Evolutionary conservation across 2,329 filamentous ascomycete species (phyloP), one percentile per base, ranked within the genome.

Genomic region (Trichoderma atroviride): DNA sequence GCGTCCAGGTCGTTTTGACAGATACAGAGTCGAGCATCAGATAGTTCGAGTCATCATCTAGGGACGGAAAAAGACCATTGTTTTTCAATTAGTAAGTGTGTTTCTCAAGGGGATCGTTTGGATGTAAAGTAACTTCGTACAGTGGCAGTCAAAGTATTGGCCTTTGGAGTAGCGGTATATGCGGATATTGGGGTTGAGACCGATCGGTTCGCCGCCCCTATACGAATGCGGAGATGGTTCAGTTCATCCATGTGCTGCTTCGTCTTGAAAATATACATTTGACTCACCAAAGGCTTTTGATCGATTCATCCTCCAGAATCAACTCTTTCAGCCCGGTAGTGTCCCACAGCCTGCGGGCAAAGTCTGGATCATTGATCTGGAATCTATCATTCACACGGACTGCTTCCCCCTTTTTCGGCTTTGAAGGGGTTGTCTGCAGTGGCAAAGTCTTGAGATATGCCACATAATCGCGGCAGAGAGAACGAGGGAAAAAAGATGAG

Each of bases 111-210:
- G 27, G n/a, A 40, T 19, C 4, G n/a, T 2, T 29, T n/a, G 13
- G 58, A 31, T 24, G 19, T 3, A 19, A 16, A 27, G 33, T 3
- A 9, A 1, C 24, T 22, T 75, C 91, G 75, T 86, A 95, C 93
- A 97, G 78, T 97, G 95, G 75, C 92, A 91, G 76, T 94, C 94
- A 78, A 97, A 97, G 78, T 94, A 97, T 77, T 97, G 94, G 0
- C 92, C 93, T 73, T 91, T 88, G 0, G 86, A 87, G 79, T 97
- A 97, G 27, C 94, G 88, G 81, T 97, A 97, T 35, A 97, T 88
- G 40, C 95, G 86, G 68, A 97, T 96, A 73, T 96, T 96, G 10
- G 92, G 89, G 79, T 93, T 97, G 70, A 97, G 81, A 0, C 94
- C 94, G n/a, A 96, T 81, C 0, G 92, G 88, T 61, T 93, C 86